Percentiles rank a stretch among this genome's conserved stretches.
Conservation (phyloP, 306 rosid genomes). For the Sphenostylis stenocarpa region DNA sequence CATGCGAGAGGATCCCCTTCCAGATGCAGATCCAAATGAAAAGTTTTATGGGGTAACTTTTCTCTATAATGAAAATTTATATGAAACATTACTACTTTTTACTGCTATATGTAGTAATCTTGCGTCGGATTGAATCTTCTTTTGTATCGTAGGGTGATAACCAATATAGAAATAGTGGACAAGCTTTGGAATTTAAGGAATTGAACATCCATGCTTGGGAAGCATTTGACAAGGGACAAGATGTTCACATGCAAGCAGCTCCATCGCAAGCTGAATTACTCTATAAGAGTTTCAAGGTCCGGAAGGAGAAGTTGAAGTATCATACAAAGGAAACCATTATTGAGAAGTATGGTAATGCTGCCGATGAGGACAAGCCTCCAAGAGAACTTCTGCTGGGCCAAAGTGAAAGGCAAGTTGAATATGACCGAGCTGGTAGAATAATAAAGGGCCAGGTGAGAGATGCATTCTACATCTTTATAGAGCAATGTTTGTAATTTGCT, state of each 20-base stretch:
- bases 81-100: background rate
- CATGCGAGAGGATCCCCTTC: conserved; percentile 77
- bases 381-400: conserved; percentile 67
- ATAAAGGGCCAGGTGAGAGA: conserved; percentile 51
- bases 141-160: conserved; percentile 43
- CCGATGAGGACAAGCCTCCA: conserved; percentile 39
- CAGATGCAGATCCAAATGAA: conserved; percentile 75
- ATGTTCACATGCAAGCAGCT: conserved; percentile 70
- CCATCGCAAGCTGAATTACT: conserved; percentile 54
- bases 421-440: conserved; percentile 49
- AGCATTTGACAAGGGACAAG: conserved; percentile 51
- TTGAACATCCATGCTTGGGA: conserved; percentile 38
- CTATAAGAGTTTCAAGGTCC: conserved; percentile 54
- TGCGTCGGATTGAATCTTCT: background rate
- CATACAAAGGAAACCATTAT: conserved; percentile 51
- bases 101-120: conserved; percentile 1
- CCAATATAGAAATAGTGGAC: conserved; percentile 45
- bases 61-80: background rate
- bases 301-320: conserved; percentile 56
- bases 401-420: conserved; percentile 62
- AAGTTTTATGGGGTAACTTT: conserved; percentile 53
- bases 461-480: background rate
- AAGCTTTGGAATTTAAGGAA: conserved; percentile 37
- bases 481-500: background rate
- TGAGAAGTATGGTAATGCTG: conserved; percentile 39